Evolutionary conservation across 306 rosid species (phyloP), one percentile per base, ranked within the genome.

Genomic region (Oxytropis ochrocephala): DNA sequence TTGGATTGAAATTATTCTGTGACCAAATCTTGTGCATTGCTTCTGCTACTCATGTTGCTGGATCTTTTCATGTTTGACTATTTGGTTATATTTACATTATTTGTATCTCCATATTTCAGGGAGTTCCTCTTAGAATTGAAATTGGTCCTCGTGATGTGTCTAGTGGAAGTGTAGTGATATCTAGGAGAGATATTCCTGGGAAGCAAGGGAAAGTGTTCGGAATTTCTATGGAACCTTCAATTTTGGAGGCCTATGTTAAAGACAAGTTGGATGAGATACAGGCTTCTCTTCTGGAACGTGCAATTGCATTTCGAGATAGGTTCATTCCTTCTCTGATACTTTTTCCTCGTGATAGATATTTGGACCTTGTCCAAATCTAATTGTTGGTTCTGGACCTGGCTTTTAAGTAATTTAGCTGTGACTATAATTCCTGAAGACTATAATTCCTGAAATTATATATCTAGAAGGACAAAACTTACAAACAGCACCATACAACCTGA

Each of bases 191-290:
- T 78, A 58, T 91, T 81, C 98, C 98, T 47, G 97, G 98, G 71
- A 94, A 94, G 84, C 94, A 85, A 70, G 98, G 98, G 64, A 90
- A 94, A 81, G 91, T 81, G 67, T 94, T 91, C 67, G 97, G 98
- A 78, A 81, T 94, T 66, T 90, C 98, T 46, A 87, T 85, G 92
- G 98, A 92, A 67, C 91, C 96, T 64, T 77, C 87, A 4, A 59
- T 60, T 83, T 85, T 93, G 85, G 85, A 56, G 79, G 91, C 83
- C 11, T 87, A 84, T 66, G 89, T 94, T 56, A 94, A 88, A 80
- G 95, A 84, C 60, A 90, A 76, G 78, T 81, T 94, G 89, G 85
- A 90, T 21, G 92, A 90, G 75, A 88, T 93, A 82, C 98, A 90
- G 43, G 78, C 92, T 62, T 83, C 92, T 64, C 94, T 90, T 62